Evolutionary conservation across 2,329 filamentous ascomycete species (phyloP).

Genomic region (Botrytis sinoallii): DNA sequence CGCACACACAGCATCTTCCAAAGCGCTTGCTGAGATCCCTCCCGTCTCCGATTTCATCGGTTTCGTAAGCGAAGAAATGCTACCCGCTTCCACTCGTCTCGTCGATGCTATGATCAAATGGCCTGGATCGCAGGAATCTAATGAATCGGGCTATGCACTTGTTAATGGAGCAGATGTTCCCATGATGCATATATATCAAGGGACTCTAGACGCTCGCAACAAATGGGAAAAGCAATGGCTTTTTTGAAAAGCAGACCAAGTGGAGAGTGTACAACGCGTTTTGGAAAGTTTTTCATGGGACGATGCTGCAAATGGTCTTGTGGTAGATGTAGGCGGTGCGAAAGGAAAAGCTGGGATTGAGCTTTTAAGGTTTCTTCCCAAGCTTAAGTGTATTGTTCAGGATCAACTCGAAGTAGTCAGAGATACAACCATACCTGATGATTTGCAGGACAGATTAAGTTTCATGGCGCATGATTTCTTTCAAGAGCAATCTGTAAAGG

Average conservation of each 20-base stretch:
- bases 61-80: slow-evolving; percentile 15
- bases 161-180: background rate
- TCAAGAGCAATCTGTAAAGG: background rate
- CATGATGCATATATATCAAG: background rate
- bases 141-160: slow-evolving; percentile 17
- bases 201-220: background rate
- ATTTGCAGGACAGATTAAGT: background rate
- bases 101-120: slow-evolving; percentile 22
- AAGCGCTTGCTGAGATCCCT: slow-evolving; percentile 8
- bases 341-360: background rate
- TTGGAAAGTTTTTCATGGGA: background rate
- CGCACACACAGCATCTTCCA: slow-evolving; percentile 19
- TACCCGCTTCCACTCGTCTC: slow-evolving; percentile 4
- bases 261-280: background rate
- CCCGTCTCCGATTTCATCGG: slow-evolving; percentile 6
- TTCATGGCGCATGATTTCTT: slow-evolving; percentile 8
- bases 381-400: slow-evolving; percentile 4
- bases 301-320: background rate
- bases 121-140: slow-evolving; percentile 18
- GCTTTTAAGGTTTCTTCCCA: background rate
- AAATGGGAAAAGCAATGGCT: slow-evolving; percentile 11
- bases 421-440: background rate
- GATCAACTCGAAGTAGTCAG: background rate
- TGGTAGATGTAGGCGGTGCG: slow-evolving; percentile 3
- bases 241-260: slow-evolving; percentile 1